Evolutionary conservation across 495 filamentous ascomycete genomes (phyloP).

Genomic region (Geoglossum glabrum): DNA sequence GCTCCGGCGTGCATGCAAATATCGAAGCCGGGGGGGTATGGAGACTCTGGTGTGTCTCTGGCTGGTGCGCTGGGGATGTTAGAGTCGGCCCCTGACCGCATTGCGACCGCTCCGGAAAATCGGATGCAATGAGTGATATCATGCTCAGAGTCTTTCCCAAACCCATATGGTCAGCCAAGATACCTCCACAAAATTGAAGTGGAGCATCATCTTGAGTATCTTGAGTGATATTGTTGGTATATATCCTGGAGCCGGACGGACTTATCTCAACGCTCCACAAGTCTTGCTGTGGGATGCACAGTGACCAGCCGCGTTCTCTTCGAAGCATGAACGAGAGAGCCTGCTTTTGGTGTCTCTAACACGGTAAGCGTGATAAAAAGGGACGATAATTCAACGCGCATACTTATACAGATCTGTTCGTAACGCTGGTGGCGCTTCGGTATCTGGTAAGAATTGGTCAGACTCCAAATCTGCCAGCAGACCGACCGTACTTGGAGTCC

Average conservation of each 20-base stretch:
- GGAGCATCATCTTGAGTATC: constrained; percentile 5
- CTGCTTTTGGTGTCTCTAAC: constrained; percentile 22
- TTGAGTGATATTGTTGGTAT: constrained; percentile 15
- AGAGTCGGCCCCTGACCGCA: not conserved
- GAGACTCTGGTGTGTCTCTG: not conserved
- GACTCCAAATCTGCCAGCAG: constrained; percentile 12
- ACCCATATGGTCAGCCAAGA: constrained; percentile 93
- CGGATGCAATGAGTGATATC: constrained; percentile 40
- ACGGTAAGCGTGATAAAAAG: not conserved
- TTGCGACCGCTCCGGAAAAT: not conserved
- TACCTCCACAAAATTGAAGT: constrained; percentile 26
- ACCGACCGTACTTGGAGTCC: not conserved
- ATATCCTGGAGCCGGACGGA: constrained; percentile 6
- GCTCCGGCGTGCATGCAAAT: not conserved
- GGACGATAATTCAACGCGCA: not conserved
- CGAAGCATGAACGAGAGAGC: constrained; percentile 24
- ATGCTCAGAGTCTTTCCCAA: constrained; percentile 80
- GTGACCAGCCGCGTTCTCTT: constrained; percentile 21
- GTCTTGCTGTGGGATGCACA: constrained; percentile 6
- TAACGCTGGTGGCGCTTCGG: constrained; percentile 12
- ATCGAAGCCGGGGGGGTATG: not conserved
- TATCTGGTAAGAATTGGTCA: constrained; percentile 8
- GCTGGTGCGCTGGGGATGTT: not conserved
- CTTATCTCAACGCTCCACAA: constrained; percentile 8
- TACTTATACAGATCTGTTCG: constrained; percentile 15